phyloP scores from a whole-genome alignment of 179 eudicot species.

The Amaranthus tricolor region DNA sequence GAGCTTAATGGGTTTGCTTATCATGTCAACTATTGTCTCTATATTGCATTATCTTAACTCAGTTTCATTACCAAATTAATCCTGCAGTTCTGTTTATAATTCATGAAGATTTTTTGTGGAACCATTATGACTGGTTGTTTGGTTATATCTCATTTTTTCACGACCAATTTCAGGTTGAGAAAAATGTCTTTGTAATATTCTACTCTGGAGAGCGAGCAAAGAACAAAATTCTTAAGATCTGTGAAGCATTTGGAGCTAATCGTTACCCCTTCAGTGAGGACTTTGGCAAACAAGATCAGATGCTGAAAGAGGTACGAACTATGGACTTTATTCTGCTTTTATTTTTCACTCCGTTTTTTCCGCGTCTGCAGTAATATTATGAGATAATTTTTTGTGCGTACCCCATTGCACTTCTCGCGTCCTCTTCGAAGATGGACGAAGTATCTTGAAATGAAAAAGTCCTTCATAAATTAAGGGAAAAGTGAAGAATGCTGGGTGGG shows the following conservation, averaged over 20 bases:
- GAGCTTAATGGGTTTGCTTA: no score
- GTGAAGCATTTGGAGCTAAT: slow-evolving; percentile 85
- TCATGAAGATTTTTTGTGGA: not conserved
- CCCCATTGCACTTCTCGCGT: not conserved
- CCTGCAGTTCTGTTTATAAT: not conserved
- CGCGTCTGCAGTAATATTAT: not conserved
- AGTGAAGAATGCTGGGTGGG: no score
- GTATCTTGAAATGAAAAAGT: not conserved
- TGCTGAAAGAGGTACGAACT: slow-evolving; percentile 66
- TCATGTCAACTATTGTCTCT: not conserved
- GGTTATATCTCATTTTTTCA: not conserved
- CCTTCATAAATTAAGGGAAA: no score
- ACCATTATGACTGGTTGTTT: not conserved
- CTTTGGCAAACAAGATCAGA: slow-evolving; percentile 57
- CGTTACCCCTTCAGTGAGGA: slow-evolving; percentile 76
- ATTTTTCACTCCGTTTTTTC: not conserved
- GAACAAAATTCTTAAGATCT: slow-evolving; percentile 63
- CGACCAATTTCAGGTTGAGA: slow-evolving; percentile 57
- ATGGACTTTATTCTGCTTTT: not conserved
- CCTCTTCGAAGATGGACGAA: no score
- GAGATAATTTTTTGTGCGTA: not conserved
- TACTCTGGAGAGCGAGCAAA: slow-evolving; percentile 80
- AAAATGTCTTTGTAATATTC: slow-evolving; percentile 76
- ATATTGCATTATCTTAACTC: not conserved
- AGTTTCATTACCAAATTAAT: not conserved